These are phyloP conservation scores for Neurospora sp. DNA, from an alignment of 495 filamentous ascomycete genomes.

Conservation along the genomic window DNA sequence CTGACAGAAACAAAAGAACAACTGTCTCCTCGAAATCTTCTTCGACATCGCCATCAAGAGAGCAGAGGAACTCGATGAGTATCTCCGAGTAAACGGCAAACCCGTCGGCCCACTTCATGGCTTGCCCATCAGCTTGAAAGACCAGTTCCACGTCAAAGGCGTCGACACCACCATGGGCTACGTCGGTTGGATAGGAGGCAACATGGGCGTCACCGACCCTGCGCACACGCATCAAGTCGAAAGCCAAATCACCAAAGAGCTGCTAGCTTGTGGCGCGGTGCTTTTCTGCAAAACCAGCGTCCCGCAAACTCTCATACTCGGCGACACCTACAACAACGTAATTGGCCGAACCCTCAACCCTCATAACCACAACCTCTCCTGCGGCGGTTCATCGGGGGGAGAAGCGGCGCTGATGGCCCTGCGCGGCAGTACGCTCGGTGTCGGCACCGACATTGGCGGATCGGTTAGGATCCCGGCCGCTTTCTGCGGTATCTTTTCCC, in stretches of 20 bases:
- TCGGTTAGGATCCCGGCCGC: constrained; percentile 52
- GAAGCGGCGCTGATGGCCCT: constrained; percentile 43
- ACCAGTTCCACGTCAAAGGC: constrained; percentile 53
- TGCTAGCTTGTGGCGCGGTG: constrained; percentile 39
- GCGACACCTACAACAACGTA: constrained; percentile 52
- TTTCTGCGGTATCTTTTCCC: constrained; percentile 46
- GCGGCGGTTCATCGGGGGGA: constrained; percentile 53
- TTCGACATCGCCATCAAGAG: constrained; percentile 50
- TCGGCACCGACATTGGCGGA: constrained; percentile 65
- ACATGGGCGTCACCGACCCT: constrained; percentile 45
- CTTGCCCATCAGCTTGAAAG: constrained; percentile 56
- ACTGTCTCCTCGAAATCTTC: constrained; percentile 58
- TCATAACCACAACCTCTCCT: constrained; percentile 43
- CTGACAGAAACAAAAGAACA: constrained; percentile 16
- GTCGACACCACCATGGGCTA: constrained; percentile 36
- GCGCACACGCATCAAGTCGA: constrained; percentile 36
- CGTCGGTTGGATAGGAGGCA: constrained; percentile 28
- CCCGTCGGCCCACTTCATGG: constrained; percentile 56
- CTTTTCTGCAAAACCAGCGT: constrained; percentile 57
- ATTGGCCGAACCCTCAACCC: constrained; percentile 60
- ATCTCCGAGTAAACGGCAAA: constrained; percentile 33
- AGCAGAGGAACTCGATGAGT: constrained; percentile 49
- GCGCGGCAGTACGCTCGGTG: constrained; percentile 30
- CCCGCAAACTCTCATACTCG: constrained; percentile 44
- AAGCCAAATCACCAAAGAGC: constrained; percentile 31